Conservation (phyloP, 1,284 basidiomycete species). For the Ustilago trichophora region DNA sequence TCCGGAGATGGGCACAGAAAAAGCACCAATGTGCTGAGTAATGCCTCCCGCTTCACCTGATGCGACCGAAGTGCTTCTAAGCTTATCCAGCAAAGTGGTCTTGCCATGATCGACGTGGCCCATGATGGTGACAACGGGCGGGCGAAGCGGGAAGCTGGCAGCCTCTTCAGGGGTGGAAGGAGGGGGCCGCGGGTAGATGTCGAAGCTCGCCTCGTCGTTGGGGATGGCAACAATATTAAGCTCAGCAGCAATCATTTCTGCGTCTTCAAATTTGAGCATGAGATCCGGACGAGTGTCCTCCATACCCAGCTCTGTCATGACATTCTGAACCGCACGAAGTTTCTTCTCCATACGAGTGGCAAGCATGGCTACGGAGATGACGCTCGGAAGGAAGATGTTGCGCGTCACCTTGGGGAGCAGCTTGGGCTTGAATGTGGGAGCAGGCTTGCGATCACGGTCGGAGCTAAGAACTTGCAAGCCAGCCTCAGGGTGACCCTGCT, state of each 20-base stretch:
- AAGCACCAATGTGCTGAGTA: slow-evolving; percentile 98
- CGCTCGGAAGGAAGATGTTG: slow-evolving; percentile 49
- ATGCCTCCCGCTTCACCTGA: slow-evolving; percentile 96
- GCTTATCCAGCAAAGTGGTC: slow-evolving; percentile 93
- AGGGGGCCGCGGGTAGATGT: slow-evolving; percentile 56
- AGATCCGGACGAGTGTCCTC: slow-evolving; percentile 58
- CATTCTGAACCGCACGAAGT: slow-evolving; percentile 50
- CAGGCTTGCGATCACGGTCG: neutral
- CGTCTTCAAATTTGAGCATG: slow-evolving; percentile 60
- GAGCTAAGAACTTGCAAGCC: neutral
- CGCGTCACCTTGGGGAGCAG: slow-evolving; percentile 19
- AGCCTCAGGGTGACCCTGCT: neutral
- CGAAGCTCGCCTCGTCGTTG: slow-evolving; percentile 57
- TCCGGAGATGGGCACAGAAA: slow-evolving; percentile 80
- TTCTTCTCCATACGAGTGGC: slow-evolving; percentile 49
- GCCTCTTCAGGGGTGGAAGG: slow-evolving; percentile 69
- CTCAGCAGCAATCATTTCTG: slow-evolving; percentile 61
- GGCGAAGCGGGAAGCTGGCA: slow-evolving; percentile 74
- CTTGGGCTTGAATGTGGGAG: slow-evolving; percentile 10
- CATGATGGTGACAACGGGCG: slow-evolving; percentile 96
- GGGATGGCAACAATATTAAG: slow-evolving; percentile 52
- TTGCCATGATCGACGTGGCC: slow-evolving; percentile 99
- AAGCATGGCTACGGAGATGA: slow-evolving; percentile 55
- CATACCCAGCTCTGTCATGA: slow-evolving; percentile 57
- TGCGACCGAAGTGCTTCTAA: slow-evolving; percentile 88